These are phyloP conservation scores for Ceratobasidium sp. DNA, from an alignment of 1,284 basidiomycete species.

Conservation along the genomic window DNA sequence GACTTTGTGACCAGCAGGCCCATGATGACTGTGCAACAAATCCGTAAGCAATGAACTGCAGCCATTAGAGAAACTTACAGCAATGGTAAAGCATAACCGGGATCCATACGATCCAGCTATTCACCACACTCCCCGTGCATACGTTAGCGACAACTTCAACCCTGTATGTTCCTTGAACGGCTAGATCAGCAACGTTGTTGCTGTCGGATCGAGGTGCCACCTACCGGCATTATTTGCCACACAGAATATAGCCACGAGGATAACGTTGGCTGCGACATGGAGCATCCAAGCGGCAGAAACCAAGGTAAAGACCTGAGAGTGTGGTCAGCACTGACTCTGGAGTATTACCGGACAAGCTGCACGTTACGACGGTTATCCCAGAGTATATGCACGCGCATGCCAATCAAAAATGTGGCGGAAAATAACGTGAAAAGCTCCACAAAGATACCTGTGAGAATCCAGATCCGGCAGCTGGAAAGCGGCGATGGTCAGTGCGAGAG, in stretches of 20 bases:
- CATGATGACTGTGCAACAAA: conserved; percentile 28
- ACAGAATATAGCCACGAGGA: conserved; percentile 20
- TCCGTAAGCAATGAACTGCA: neutral
- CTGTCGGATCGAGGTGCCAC: neutral
- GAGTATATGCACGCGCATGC: conserved; percentile 40
- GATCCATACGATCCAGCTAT: conserved; percentile 42
- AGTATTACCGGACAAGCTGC: neutral
- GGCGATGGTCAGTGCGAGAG: neutral
- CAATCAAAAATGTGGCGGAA: conserved; percentile 40
- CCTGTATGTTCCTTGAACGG: conserved; percentile 8
- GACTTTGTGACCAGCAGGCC: conserved; percentile 30
- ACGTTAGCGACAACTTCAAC: conserved; percentile 16
- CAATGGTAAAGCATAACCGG: conserved; percentile 41
- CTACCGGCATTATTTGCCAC: conserved; percentile 28
- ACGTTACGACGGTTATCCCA: conserved; percentile 39
- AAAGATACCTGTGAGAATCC: conserved; percentile 33
- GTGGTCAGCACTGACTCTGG: neutral
- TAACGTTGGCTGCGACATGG: conserved; percentile 32
- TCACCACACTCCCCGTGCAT: conserved; percentile 31
- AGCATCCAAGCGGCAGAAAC: conserved; percentile 32
- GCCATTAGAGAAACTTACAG: neutral
- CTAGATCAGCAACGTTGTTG: neutral
- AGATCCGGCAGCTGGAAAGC: conserved; percentile 30
- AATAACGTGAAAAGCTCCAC: conserved; percentile 40
- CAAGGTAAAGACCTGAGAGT: conserved; percentile 27